A percentile compares a stretch with the other conserved stretches of the same genome.
Evolutionary conservation across 192 early-diverging fungal genomes (phyloP).

Genomic region (Irineochytrium annulatum): DNA sequence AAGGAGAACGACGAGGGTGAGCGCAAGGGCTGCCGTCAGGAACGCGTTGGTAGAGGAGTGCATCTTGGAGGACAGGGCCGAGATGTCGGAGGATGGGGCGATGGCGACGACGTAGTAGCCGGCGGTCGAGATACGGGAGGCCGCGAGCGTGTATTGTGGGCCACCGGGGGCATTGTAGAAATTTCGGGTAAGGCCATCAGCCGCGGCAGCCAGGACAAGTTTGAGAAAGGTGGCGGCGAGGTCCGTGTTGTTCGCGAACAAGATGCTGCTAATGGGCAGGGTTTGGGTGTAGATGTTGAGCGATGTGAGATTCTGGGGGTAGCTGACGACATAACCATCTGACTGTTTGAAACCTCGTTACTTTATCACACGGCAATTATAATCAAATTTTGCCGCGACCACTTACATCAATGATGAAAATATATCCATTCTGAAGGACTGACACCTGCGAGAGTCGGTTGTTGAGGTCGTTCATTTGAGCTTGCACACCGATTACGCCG

Average conservation of each 20-base stretch:
- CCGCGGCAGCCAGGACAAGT: not conserved
- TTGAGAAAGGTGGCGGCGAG: slow-evolving; percentile 5
- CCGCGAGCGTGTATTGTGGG: slow-evolving; percentile 10
- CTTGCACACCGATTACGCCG: slow-evolving; percentile 17
- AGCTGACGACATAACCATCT: slow-evolving; percentile 11
- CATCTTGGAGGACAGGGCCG: slow-evolving; percentile 5
- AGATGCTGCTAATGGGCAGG: not conserved
- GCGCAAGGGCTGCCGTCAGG: not conserved
- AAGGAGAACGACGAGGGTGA: not conserved
- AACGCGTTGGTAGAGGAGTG: not conserved
- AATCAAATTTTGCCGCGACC: not conserved
- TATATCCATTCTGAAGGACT: slow-evolving; percentile 12
- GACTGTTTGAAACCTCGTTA: not conserved
- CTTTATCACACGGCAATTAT: not conserved
- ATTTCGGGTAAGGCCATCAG: not conserved
- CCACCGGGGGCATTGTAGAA: not conserved
- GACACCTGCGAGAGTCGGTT: slow-evolving; percentile 10
- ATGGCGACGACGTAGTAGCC: slow-evolving; percentile 11
- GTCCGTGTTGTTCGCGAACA: slow-evolving; percentile 6
- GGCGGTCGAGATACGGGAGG: slow-evolving; percentile 5
- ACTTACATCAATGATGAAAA: slow-evolving; percentile 23
- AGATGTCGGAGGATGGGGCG: slow-evolving; percentile 20
- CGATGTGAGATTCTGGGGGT: not conserved
- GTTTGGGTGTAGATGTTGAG: slow-evolving; percentile 12
- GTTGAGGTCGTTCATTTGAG: slow-evolving; percentile 7